Base-by-base conservation (phyloP, 2,329 filamentous ascomycete genomes). In the Epichloe coenophiala region DNA sequence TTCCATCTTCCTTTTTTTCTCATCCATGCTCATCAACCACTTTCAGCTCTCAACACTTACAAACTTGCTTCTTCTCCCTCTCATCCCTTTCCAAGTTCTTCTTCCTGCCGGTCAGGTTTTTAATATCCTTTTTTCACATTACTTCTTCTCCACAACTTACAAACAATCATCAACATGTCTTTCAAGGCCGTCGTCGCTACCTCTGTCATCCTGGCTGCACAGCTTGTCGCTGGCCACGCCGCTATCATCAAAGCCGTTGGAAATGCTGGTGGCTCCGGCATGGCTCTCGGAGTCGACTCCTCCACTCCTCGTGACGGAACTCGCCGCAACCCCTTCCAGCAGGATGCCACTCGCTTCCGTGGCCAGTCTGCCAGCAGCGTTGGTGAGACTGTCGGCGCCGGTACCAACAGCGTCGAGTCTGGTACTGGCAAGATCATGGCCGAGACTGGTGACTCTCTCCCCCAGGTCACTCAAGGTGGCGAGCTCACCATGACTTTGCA, bases 251-350 rank as follows among this genome's bases (percentile, higher is more conserved):
- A 65, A 45, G 80, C 80, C 35, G 71, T 70, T 39, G 80, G 80
- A 52, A 69, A 83, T 57, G 69, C 69, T 31, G 79, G 80, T 47
- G 79, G 80, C 54, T 66, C 66, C 17, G 79, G 78, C 58, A 73
- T 70, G 67, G 71, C 66, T 17, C 65, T 75, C 3, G 71, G 69
- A 52, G 61, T 84, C 54, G 73, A 76, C 62, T 68, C 72, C 45
- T 60, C 58, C 57, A 83, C 78, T 47, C 79, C 80, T 40, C 79
- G 80, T 54, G 78, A 81, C 56, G 80, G 80, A 40, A 81, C 79
- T 21, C 63, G 68, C 12, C 73, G 80, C 53, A 66, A 72, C 47
- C 80, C 80, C 44, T 83, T 82, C 70, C 80, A 84, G 66, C 73
- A 76, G 55, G 81, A 84, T 56, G 72, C 72, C 47, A 84, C 80